phyloP scores from a whole-genome alignment of 305 asterid genomes.

The Solanum hybrid region DNA sequence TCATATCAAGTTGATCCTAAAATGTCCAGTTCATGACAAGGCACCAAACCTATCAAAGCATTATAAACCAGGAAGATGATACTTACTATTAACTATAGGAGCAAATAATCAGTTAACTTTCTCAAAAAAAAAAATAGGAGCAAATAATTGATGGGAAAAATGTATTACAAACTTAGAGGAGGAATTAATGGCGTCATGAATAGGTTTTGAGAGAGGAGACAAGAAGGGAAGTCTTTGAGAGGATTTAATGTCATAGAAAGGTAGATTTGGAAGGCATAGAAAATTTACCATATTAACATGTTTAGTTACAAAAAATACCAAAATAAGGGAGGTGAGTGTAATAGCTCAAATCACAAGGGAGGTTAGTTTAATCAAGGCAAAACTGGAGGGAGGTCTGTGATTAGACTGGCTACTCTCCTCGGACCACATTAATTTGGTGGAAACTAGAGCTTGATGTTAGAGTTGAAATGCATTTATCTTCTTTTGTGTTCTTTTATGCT shows the following conservation, averaged over 20 bases:
- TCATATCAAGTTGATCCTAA: neutral
- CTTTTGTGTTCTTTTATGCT: neutral
- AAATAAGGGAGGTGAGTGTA: neutral
- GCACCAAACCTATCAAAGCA: neutral
- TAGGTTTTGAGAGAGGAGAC: neutral
- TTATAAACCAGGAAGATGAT: neutral
- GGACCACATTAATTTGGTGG: neutral
- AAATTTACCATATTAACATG: neutral
- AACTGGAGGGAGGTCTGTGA: neutral
- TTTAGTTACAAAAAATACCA: neutral
- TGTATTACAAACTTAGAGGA: neutral
- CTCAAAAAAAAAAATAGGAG: too few species aligned
- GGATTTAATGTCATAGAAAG: neutral
- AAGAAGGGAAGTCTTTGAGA: neutral
- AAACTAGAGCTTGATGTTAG: neutral
- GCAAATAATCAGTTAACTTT: too few species aligned
- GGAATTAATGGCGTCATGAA: neutral
- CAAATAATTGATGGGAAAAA: neutral
- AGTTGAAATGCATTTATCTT: neutral
- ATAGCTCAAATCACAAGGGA: neutral
- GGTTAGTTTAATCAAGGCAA: neutral
- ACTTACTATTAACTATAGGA: neutral
- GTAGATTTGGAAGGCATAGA: neutral
- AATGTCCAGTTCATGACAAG: neutral
- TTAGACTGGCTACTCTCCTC: neutral